Evolutionary conservation across 768 basidiomycete species (phyloP).

Genomic region (Boletus vermiculosoides): DNA sequence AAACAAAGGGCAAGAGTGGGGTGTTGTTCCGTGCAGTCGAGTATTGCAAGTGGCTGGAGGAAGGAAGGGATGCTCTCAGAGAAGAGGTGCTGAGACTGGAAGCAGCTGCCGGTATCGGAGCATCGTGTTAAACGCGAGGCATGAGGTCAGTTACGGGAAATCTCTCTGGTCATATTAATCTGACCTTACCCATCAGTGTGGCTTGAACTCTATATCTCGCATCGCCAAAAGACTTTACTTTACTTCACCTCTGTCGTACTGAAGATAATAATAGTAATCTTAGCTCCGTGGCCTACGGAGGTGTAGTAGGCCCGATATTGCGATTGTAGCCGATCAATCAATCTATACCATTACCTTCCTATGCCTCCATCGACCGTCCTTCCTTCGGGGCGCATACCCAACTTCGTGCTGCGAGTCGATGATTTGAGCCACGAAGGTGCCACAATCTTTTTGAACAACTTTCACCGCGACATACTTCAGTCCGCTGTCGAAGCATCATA

Average conservation of each 20-base stretch:
- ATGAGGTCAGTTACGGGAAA: conserved; percentile 15
- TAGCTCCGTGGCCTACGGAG: not conserved
- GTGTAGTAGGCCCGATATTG: not conserved
- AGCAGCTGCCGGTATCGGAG: conserved; percentile 56
- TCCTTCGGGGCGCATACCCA: conserved; percentile 55
- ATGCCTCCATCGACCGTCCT: conserved; percentile 25
- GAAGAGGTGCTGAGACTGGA: conserved; percentile 70
- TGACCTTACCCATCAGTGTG: not conserved
- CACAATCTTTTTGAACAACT: conserved; percentile 50
- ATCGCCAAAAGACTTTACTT: not conserved
- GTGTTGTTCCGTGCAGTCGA: conserved; percentile 85
- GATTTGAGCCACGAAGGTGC: conserved; percentile 61
- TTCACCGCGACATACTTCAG: conserved; percentile 41
- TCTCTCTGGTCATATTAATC: not conserved
- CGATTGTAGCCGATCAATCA: conserved; percentile 3
- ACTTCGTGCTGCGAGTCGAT: conserved; percentile 53
- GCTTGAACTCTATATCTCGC: not conserved
- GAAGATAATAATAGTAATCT: conserved; percentile 7
- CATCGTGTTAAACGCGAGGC: conserved; percentile 8
- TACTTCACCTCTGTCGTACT: not conserved
- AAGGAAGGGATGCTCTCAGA: conserved; percentile 68
- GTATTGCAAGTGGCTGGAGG: conserved; percentile 84
- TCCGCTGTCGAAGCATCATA: conserved; percentile 41
- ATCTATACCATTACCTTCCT: not conserved
- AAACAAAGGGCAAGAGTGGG: conserved; percentile 85